Conservation (phyloP, 2,329 filamentous ascomycete species). For the Cephalotrichum gorgonifer region DNA sequence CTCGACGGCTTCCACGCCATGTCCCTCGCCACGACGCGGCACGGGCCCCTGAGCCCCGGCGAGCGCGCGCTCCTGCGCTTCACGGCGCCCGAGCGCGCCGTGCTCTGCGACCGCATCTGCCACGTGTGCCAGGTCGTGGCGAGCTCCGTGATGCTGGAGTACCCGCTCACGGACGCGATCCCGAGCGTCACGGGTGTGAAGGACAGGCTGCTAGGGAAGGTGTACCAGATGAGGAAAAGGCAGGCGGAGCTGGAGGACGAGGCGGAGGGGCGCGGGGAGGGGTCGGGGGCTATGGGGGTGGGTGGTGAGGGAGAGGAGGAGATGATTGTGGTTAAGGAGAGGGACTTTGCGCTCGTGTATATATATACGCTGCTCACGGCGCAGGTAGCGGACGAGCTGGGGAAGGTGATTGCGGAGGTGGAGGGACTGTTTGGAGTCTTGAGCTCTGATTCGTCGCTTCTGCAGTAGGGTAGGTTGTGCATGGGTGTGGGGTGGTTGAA, state of each 20-base stretch:
- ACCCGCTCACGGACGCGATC: constrained; percentile 80
- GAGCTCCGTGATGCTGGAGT: constrained; percentile 87
- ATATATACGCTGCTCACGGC: constrained; percentile 70
- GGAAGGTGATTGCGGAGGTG: constrained; percentile 49
- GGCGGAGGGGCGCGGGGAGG: neutral
- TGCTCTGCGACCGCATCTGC: constrained; percentile 80
- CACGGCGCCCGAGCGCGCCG: constrained; percentile 67
- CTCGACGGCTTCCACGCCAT: constrained; percentile 94
- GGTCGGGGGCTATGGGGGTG: neutral
- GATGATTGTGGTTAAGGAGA: constrained; percentile 46
- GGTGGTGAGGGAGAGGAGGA: constrained; percentile 10
- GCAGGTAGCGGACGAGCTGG: constrained; percentile 55
- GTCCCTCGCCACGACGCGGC: constrained; percentile 82
- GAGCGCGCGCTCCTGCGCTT: constrained; percentile 73
- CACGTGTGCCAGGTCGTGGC: constrained; percentile 82
- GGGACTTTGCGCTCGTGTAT: constrained; percentile 86
- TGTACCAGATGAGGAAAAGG: constrained; percentile 75
- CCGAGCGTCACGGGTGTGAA: constrained; percentile 73
- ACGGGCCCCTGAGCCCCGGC: constrained; percentile 63
- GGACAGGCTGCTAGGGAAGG: constrained; percentile 74
- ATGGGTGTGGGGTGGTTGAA: too few species aligned
- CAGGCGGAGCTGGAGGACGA: constrained; percentile 33
- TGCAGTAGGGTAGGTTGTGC: too few species aligned
- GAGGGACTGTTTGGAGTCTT: constrained; percentile 54
- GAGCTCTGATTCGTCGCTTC: constrained; percentile 45